Base-by-base conservation (phyloP, 164 flowering plant species). In the Buxus sempervirens region DNA sequence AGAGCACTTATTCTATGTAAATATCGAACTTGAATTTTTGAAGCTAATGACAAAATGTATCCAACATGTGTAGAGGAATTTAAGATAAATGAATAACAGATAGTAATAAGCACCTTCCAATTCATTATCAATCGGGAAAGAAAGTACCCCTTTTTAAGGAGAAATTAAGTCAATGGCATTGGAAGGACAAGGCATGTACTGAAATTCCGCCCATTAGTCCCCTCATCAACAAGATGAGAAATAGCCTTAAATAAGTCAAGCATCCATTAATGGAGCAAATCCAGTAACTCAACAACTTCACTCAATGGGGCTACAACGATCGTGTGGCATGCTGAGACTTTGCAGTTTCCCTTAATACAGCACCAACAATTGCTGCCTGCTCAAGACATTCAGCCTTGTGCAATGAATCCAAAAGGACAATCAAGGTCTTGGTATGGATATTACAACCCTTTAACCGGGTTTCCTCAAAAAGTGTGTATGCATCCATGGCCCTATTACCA, bases 341-440 rank as follows among this genome's bases (percentile, higher is more conserved):
- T 16, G 90, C 90, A 4, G 74, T 78, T 73, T 88, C 90, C 70
- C 68, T 88, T 73, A 88, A 73, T 16, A 88, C 84, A 56, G 90
- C 89, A 58, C 88, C 88, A 25, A 88, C 92, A 56, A 88, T 73
- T 26, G 87, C 92, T 63, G 92, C 92, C 75, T 88, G 82, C 76
- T 85, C 92, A 53, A 86, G 86, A 73, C 87, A 83, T 49, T 84
- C 90, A 61, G 81, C 86, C 68, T 82, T 84, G 57, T 86, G 87
- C 72, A 88, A 55, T 23, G 88, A 82, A 74, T 88, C 90, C 73
- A 86, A 71, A 67, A 88, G 85, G 61, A 77, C 70, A 53, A 88
- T 78, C 60, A 87, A 83, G 21, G 88, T 86, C 73, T 83, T 86
- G 71, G 82, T 63, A 58, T 86, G 69, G 55, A 88, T 81, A 12